phyloP scores from a whole-genome alignment of 192 early-diverging fungal species.

The Chytriomyces confervae region DNA sequence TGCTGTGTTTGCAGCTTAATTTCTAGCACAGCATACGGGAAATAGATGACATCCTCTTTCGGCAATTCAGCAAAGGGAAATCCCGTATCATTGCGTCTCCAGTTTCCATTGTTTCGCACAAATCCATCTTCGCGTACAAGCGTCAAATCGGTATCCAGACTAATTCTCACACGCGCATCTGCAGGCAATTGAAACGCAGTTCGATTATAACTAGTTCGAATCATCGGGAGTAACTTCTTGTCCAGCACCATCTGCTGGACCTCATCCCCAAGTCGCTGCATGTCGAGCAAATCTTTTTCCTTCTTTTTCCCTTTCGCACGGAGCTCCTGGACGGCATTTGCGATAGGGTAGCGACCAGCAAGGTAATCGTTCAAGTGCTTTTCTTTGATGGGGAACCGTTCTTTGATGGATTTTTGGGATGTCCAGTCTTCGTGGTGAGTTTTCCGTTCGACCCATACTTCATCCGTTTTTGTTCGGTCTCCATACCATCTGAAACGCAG shows the following conservation, averaged over 20 bases:
- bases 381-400: conserved; percentile 88
- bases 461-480: conserved; percentile 71
- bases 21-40: conserved; percentile 93
- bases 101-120: conserved; percentile 70
- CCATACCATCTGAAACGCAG: conserved; percentile 93
- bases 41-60: conserved; percentile 76
- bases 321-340: conserved; percentile 71
- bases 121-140: conserved; percentile 87
- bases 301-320: conserved; percentile 60
- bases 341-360: conserved; percentile 72
- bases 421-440: conserved; percentile 93
- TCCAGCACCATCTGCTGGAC: conserved; percentile 72
- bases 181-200: conserved; percentile 95
- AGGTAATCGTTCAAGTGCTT: conserved; percentile 85
- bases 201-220: conserved; percentile 88
- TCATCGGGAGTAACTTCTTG: conserved; percentile 67
- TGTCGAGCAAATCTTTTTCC: conserved; percentile 70
- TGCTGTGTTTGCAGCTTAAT: conserved; percentile 94
- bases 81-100: conserved; percentile 81
- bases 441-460: conserved; percentile 95
- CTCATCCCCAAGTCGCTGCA: conserved; percentile 72
- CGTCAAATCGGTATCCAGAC: conserved; percentile 87
- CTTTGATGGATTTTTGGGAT: conserved; percentile 80
- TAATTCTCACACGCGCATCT: conserved; percentile 85
- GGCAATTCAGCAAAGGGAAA: conserved; percentile 77